Percentiles rank a stretch among this genome's conserved stretches.
Evolutionary conservation across 2,329 filamentous ascomycete species (phyloP).

Genomic region (Diplocarpon rosae): DNA sequence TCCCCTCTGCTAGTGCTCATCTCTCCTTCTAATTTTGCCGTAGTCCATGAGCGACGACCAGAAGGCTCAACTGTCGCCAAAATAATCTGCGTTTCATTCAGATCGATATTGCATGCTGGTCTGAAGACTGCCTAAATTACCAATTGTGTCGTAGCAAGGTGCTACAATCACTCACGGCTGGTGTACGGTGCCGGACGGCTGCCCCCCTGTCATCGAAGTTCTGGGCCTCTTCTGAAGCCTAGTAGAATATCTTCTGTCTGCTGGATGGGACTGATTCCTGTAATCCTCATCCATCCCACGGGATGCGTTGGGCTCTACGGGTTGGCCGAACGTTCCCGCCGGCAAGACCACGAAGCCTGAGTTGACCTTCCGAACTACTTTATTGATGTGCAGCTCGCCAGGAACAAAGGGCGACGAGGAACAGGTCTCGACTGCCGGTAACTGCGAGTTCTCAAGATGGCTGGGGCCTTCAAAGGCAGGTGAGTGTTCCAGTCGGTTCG

Average conservation of each 20-base stretch:
- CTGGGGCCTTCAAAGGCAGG: not conserved
- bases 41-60: too few species aligned
- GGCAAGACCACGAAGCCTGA: constrained; percentile 31
- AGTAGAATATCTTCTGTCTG: constrained; percentile 28
- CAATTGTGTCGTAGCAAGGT: not conserved
- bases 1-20: too few species aligned
- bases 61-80: too few species aligned
- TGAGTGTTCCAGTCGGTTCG: not conserved
- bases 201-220: constrained; percentile 12
- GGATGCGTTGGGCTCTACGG: constrained; percentile 9
- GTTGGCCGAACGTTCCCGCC: constrained; percentile 29
- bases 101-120: too few species aligned
- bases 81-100: too few species aligned
- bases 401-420: constrained; percentile 28
- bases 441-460: not conserved
- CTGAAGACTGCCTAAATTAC: too few species aligned
- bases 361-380: constrained; percentile 29
- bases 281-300: constrained; percentile 8
- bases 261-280: constrained; percentile 8
- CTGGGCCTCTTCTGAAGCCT: constrained; percentile 33
- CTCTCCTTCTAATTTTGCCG: too few species aligned
- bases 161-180: constrained; percentile 5
- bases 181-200: constrained; percentile 10
- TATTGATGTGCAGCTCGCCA: constrained; percentile 29
- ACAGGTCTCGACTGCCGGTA: not conserved